Conservation (phyloP, 306 rosid genomes). For the Cicer chorassanicum region DNA sequence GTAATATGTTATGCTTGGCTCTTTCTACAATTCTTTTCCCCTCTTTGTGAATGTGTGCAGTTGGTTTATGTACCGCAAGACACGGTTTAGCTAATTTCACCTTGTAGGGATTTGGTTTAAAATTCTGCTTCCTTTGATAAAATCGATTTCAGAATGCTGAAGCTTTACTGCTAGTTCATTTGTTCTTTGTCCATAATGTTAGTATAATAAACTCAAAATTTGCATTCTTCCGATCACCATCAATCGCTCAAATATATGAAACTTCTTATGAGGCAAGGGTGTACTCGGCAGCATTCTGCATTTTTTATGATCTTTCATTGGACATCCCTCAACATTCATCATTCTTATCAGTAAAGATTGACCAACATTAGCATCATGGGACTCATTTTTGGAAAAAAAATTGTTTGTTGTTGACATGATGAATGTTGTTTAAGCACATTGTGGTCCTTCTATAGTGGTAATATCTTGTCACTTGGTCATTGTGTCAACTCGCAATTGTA, state of each 20-base stretch:
- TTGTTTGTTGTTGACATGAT: conserved; percentile 18
- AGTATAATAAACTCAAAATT: not conserved
- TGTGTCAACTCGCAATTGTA: conserved; percentile 12
- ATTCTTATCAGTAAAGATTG: not conserved
- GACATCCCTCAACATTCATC: conserved; percentile 2
- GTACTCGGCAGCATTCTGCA: conserved; percentile 16
- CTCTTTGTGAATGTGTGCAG: not conserved
- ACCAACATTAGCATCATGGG: not conserved
- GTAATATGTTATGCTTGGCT: not conserved
- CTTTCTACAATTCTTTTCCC: not conserved
- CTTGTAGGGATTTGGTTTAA: not conserved
- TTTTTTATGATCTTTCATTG: conserved; percentile 18
- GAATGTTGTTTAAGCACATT: conserved; percentile 9
- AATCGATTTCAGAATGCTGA: not conserved
- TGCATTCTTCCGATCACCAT: not conserved
- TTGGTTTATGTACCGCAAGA: conserved; percentile 22
- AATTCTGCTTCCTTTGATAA: not conserved
- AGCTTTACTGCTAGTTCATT: not conserved
- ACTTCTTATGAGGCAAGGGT: conserved; percentile 2
- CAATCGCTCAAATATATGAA: not conserved
- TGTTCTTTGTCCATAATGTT: not conserved
- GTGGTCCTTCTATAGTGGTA: conserved; percentile 20
- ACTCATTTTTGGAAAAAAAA: not conserved
- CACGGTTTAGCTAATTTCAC: not conserved
- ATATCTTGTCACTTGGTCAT: conserved; percentile 28